Evolutionary conservation across 2,329 filamentous ascomycete genomes (phyloP).

Genomic region (Sphaerulina vaccinii): DNA sequence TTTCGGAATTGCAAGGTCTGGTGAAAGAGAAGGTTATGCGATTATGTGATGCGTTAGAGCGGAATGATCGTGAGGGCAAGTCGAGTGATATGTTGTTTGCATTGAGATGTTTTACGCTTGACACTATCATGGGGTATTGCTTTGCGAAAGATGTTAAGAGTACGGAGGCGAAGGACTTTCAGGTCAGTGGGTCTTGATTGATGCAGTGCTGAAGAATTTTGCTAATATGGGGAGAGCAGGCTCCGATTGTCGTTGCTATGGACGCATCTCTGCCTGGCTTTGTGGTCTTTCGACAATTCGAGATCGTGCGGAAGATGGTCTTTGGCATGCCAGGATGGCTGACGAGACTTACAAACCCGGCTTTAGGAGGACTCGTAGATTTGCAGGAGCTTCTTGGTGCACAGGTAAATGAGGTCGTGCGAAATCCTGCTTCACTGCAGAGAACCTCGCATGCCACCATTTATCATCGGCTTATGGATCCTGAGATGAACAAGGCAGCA

Average conservation of each 20-base stretch:
- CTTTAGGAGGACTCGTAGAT: conserved; percentile 41
- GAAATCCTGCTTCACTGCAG: conserved; percentile 35
- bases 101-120: conserved; percentile 40
- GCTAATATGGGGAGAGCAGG: conserved; percentile 16
- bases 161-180: conserved; percentile 41
- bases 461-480: conserved; percentile 40
- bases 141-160: conserved; percentile 44
- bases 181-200: background rate
- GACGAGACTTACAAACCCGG: conserved; percentile 39
- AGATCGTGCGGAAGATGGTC: conserved; percentile 39
- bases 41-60: conserved; percentile 13
- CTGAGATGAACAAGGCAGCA: conserved; percentile 36
- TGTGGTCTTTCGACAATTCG: conserved; percentile 44
- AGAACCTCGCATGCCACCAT: conserved; percentile 40
- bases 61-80: conserved; percentile 8
- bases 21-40: conserved; percentile 37
- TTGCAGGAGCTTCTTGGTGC: conserved; percentile 38
- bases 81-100: conserved; percentile 36
- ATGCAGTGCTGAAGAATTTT: background rate
- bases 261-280: conserved; percentile 39
- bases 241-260: conserved; percentile 46
- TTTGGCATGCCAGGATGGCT: conserved; percentile 40
- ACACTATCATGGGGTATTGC: conserved; percentile 43
- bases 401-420: conserved; percentile 37
- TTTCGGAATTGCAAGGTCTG: conserved; percentile 39